Base-by-base conservation (phyloP, 2,329 filamentous ascomycete genomes). In the Elsinoe necatrix region DNA sequence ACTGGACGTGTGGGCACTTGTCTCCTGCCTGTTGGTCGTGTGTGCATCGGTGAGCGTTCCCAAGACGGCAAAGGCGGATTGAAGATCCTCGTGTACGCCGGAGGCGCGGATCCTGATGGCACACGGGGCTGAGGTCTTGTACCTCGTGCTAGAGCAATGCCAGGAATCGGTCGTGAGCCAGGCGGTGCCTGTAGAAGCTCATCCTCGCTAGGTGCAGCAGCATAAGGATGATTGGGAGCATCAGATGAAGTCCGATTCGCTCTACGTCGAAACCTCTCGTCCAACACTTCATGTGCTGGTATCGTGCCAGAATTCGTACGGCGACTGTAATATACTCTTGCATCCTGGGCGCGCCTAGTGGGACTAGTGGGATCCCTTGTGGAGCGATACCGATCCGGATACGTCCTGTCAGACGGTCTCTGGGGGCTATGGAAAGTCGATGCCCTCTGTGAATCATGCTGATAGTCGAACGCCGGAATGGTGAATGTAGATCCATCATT, bases 1-100 rank as follows among this genome's bases (percentile, higher is more conserved):
- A 76, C 67, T 58, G 68, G 59, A 4, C 66, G 62, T 11, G 65
- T 59, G 1, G 62, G 58, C 29, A 34, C 37, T 14, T 31, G 55
- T 29, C 57, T 59, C 14, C 43, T 57, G 4, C 45, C 35, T 6
- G 48, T 56, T 23, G 47, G 39, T 6, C 47, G 48, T 27, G 23
- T 21, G 7, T 29, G 39, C 8, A 42, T 12, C 23, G 47, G 34
- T 34, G 35, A 54, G 12, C 25, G 25, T 7, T 39, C 31, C 47
- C 43, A 55, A 21, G 54, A 18, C 21, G 41, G 52, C 9, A 18
- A 11, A 3, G 16, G 12, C 14, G 27, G 55, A 14, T 57, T 45
- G 20, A 55, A 56, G 9, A 50, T 56, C 12, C 12, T 48, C 4
- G 54, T 58, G 50, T 58, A 59, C 29, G 59, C 58, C 51, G 61